A percentile compares a stretch with the other conserved stretches of the same genome.
Evolutionary conservation across 441 rosid species (phyloP).

Genomic region (Erysimum cheiri): DNA sequence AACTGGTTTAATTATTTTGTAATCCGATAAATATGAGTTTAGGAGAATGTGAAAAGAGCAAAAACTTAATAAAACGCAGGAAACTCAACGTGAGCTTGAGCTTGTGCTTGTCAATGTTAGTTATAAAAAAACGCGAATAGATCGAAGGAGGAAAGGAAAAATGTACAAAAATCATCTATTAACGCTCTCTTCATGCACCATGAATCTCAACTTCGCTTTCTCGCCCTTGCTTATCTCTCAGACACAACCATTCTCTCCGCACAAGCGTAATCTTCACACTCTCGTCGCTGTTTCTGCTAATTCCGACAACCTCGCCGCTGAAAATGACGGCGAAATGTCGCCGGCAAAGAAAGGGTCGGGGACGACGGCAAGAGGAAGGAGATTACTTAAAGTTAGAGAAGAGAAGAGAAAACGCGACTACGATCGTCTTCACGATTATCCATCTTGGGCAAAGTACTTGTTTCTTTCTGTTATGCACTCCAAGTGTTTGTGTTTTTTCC

Average conservation of each 20-base stretch:
- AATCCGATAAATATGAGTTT: background rate
- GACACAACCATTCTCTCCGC: constrained; percentile 27
- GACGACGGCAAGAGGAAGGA: constrained; percentile 86
- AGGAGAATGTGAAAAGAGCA: background rate
- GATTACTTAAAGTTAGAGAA: constrained; percentile 79
- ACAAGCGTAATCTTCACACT: constrained; percentile 20
- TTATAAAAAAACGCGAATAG: background rate
- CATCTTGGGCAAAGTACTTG: constrained; percentile 83
- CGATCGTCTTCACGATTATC: constrained; percentile 78
- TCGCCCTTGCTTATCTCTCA: constrained; percentile 19
- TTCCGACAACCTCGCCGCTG: constrained; percentile 30
- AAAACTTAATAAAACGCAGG: background rate
- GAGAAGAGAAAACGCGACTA: constrained; percentile 84
- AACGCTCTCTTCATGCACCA: constrained; percentile 22
- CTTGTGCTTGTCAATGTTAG: background rate
- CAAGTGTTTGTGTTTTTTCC: constrained; percentile 50
- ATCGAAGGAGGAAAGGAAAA: constrained; percentile 17
- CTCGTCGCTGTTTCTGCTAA: constrained; percentile 28
- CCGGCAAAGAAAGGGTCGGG: constrained; percentile 60
- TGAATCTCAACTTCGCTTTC: constrained; percentile 33
- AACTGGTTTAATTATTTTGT: background rate
- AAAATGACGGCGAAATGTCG: constrained; percentile 24
- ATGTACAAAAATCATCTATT: constrained; percentile 27
- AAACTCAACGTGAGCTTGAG: constrained; percentile 5
- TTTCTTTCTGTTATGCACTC: constrained; percentile 21